Base-by-base conservation (phyloP, 2,329 filamentous ascomycete species). In the Pleoardoris graminearum region DNA sequence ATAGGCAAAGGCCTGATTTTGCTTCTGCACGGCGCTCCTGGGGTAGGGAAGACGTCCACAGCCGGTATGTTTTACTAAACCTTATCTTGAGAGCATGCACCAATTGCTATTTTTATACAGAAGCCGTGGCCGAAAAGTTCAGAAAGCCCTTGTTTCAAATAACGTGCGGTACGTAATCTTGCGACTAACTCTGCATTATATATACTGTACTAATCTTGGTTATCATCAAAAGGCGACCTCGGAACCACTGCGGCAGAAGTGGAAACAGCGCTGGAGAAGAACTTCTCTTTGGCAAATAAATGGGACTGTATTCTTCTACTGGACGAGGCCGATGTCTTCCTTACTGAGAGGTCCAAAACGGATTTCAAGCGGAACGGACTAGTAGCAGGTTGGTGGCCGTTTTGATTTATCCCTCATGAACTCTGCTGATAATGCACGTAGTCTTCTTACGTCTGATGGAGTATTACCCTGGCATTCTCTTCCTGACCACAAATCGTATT, bases 301-400 rank as follows among this genome's bases (percentile, higher is more conserved):
- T 54, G 55, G 55, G 58, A 43, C 14, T 76, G 76, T 14, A 46
- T 63, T 12, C 43, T 73, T 0, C 59, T 74, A 0, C 56, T 75
- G 3, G 71, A 75, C 41, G 71, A 74, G 48, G 70, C 69, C 7
- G 72, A 75, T 54, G 61, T 75, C 1, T 75, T 69, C 50, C 59
- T 76, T 10, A 70, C 73, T 50, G 61, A 62, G 4, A 60, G 72
- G 3, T 49, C 58, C 10, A 58, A 57, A 5, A 42, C 55, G 1
- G 66, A 75, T 36, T 67, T 73, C 0, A 53, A 59, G 10, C 51
- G 66, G 7, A 69, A 69, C 39, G 66, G 57, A 25, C 54, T 74
- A 0, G 68, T 74, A 66, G 71, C 27, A 62, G 51, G 51, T 54
- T 7, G 22, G 53, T 39, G 11, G 5, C 12, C 16, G 3, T 8